A percentile compares a stretch with the other conserved stretches of the same genome.
These are phyloP conservation scores for Dryas drummondii DNA, from an alignment of 306 rosid genomes.

Conservation along the genomic window DNA sequence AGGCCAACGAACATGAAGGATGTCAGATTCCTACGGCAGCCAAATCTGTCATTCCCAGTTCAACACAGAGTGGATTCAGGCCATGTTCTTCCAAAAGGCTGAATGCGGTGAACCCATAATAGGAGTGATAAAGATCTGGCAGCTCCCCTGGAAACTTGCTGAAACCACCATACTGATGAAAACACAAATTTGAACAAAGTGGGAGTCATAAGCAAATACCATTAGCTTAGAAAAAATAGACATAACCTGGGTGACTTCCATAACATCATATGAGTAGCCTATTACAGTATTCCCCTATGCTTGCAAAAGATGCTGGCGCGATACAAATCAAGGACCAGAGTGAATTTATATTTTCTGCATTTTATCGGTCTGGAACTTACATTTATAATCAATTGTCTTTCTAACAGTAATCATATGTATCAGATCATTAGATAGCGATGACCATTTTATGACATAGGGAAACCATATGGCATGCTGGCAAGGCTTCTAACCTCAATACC, in stretches of 20 bases:
- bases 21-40: conserved; percentile 50
- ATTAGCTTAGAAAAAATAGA: not conserved
- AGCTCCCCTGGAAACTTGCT: conserved; percentile 65
- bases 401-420: not conserved
- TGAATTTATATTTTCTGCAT: not conserved
- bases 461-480: conserved; percentile 1
- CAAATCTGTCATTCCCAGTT: conserved; percentile 60
- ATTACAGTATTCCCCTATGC: not conserved
- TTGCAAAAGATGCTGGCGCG: not conserved
- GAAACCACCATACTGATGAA: conserved; percentile 82
- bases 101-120: conserved; percentile 79
- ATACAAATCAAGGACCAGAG: not conserved
- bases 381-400: conserved; percentile 2
- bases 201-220: conserved; percentile 20
- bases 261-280: not conserved
- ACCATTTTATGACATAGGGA: not conserved
- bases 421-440: not conserved
- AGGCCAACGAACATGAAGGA: conserved; percentile 6
- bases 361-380: not conserved
- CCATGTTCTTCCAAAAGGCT: conserved; percentile 75
- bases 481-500: not conserved
- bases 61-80: conserved; percentile 54
- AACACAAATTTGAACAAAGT: conserved; percentile 30
- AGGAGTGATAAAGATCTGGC: conserved; percentile 84
- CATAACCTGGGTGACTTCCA: not conserved